Evolutionary conservation across 306 rosid species (phyloP).

Genomic region (Albizia julibrissin): DNA sequence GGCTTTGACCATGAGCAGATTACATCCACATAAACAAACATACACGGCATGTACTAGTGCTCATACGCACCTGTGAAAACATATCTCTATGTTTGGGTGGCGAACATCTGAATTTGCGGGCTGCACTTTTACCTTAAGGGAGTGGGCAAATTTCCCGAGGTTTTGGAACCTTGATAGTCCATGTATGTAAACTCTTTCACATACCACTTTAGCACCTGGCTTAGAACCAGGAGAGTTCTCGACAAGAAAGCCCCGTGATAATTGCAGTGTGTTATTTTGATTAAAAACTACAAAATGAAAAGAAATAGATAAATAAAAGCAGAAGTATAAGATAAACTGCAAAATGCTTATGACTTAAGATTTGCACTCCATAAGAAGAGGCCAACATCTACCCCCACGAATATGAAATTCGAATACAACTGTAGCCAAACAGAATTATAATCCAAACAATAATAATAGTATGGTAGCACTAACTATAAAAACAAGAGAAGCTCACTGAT

Average conservation of each 20-base stretch:
- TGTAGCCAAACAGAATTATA: background rate
- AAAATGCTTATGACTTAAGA: background rate
- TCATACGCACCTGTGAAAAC: slow-evolving; percentile 83
- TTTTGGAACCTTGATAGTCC: slow-evolving; percentile 71
- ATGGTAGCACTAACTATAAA: background rate
- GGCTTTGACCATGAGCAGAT: background rate
- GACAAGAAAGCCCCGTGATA: slow-evolving; percentile 61
- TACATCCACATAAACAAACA: background rate
- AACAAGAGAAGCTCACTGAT: background rate
- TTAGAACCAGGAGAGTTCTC: slow-evolving; percentile 66
- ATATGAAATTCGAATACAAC: background rate
- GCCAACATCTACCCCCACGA: background rate
- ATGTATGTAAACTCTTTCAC: slow-evolving; percentile 66
- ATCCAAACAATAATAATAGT: background rate
- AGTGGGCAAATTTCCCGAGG: slow-evolving; percentile 62
- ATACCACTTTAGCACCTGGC: slow-evolving; percentile 56
- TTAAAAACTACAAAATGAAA: slow-evolving; percentile 51
- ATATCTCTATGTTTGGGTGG: slow-evolving; percentile 57
- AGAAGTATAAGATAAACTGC: background rate
- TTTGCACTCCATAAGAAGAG: background rate
- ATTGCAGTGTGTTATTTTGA: slow-evolving; percentile 49
- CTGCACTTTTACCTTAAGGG: slow-evolving; percentile 64
- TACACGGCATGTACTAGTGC: background rate
- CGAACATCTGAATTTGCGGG: slow-evolving; percentile 44
- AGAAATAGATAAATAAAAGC: background rate